phyloP scores from a whole-genome alignment of 1,284 basidiomycete species.

The Megacollybia platyphylla region DNA sequence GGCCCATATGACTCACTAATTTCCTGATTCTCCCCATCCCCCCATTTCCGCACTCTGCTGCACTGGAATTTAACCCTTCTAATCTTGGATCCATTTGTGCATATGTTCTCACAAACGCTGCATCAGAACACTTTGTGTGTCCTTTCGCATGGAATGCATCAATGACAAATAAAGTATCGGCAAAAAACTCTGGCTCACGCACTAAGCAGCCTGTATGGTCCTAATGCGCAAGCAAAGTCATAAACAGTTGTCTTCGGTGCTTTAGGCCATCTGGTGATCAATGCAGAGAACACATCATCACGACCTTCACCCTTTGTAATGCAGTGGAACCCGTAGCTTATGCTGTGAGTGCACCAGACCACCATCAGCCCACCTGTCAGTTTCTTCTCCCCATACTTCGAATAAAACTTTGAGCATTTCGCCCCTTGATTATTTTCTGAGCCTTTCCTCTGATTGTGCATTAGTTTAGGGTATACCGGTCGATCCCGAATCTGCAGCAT shows the following conservation, averaged over 20 bases:
- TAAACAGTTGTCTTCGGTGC: slow-evolving; percentile 12
- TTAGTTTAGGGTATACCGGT: slow-evolving; percentile 9
- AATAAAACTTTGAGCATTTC: slow-evolving; percentile 8
- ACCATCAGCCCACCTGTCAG: background rate
- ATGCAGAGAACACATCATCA: slow-evolving; percentile 10
- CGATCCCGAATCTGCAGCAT: slow-evolving; percentile 9
- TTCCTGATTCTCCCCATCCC: slow-evolving; percentile 9
- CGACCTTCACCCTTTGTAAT: slow-evolving; percentile 12
- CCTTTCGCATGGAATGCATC: no score
- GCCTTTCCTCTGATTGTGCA: slow-evolving; percentile 9
- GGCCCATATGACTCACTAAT: slow-evolving; percentile 20
- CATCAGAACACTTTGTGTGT: no score
- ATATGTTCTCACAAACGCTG: no score
- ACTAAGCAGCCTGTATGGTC: slow-evolving; percentile 18
- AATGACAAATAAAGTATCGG: slow-evolving; percentile 14
- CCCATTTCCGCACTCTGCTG: slow-evolving; percentile 21
- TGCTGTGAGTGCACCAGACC: no score
- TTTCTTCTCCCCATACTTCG: slow-evolving; percentile 14
- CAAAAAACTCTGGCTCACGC: slow-evolving; percentile 16
- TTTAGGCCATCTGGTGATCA: slow-evolving; percentile 10
- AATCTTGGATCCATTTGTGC: slow-evolving; percentile 11
- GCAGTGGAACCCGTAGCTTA: slow-evolving; percentile 18
- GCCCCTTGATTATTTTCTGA: slow-evolving; percentile 5
- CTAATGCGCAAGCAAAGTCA: slow-evolving; percentile 7
- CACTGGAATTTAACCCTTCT: slow-evolving; percentile 17